Conservation (phyloP, 371 early-diverging fungal species). For the Saksenaea vasiformis region DNA sequence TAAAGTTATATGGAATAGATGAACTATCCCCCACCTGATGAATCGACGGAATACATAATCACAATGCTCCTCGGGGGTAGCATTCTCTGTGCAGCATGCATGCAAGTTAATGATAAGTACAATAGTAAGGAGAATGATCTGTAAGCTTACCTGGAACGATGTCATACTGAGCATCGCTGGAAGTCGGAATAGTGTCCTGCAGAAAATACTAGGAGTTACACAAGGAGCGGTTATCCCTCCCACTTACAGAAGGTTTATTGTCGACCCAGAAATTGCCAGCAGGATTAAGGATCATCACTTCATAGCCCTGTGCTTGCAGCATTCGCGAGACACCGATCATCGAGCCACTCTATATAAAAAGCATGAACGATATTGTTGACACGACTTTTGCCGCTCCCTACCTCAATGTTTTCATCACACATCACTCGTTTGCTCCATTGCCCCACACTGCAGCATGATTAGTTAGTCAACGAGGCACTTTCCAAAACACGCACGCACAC, state of each 20-base stretch:
- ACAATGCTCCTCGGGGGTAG: slow-evolving; percentile 41
- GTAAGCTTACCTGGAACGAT: slow-evolving; percentile 18
- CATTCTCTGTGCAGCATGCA: slow-evolving; percentile 25
- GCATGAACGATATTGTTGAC: not conserved
- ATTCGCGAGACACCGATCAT: slow-evolving; percentile 33
- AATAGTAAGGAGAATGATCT: slow-evolving; percentile 1
- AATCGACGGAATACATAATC: slow-evolving; percentile 42
- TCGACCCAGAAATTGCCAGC: slow-evolving; percentile 48
- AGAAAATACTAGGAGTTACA: slow-evolving; percentile 2
- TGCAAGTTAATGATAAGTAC: not conserved
- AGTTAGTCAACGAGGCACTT: not conserved
- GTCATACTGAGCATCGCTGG: not conserved
- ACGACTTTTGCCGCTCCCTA: slow-evolving; percentile 8
- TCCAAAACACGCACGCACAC: slow-evolving; percentile 8
- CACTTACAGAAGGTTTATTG: slow-evolving; percentile 30
- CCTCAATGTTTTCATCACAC: slow-evolving; percentile 46
- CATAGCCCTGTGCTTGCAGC: slow-evolving; percentile 39
- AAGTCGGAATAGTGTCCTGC: not conserved
- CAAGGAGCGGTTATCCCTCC: not conserved
- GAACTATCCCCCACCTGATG: slow-evolving; percentile 25
- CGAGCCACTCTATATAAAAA: slow-evolving; percentile 32
- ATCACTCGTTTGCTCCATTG: slow-evolving; percentile 49
- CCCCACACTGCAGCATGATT: slow-evolving; percentile 27
- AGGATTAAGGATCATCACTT: slow-evolving; percentile 46
- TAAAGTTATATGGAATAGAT: not conserved